Percentiles rank a stretch among this genome's conserved stretches.
Evolutionary conservation across 2,329 filamentous ascomycete species (phyloP).

Genomic region (Claviceps maximensis): DNA sequence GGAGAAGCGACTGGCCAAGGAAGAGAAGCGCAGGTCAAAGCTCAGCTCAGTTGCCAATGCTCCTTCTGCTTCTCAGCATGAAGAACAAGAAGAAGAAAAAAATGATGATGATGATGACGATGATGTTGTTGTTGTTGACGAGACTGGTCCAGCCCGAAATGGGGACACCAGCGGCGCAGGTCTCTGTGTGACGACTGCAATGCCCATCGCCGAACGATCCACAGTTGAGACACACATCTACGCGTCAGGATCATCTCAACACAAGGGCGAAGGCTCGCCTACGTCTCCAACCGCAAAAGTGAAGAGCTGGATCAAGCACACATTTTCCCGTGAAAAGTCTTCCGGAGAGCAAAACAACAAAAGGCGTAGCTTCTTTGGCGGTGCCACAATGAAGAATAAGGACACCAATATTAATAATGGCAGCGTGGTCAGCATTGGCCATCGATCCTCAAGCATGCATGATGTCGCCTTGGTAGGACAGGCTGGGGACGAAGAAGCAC

Average conservation of each 20-base stretch:
- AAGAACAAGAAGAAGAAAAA: no score
- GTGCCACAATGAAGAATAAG: conserved; percentile 30
- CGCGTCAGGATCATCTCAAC: conserved; percentile 6
- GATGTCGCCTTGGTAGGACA: conserved; percentile 34
- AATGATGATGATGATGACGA: no score
- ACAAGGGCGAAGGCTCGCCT: conserved; percentile 7
- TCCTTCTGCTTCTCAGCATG: not conserved
- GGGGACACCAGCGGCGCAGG: conserved; percentile 4
- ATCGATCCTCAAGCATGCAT: conserved; percentile 28
- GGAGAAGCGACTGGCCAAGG: conserved; percentile 28
- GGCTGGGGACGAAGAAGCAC: conserved; percentile 8
- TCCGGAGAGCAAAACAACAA: conserved; percentile 23
- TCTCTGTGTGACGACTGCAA: not conserved
- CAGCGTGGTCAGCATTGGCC: conserved; percentile 30
- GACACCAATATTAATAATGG: conserved; percentile 29
- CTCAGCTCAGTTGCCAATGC: conserved; percentile 3
- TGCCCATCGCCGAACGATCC: not conserved
- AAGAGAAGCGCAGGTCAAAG: conserved; percentile 35
- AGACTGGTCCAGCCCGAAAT: conserved; percentile 3
- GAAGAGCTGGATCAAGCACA: conserved; percentile 43
- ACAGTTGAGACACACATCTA: conserved; percentile 1
- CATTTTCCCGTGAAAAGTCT: conserved; percentile 32
- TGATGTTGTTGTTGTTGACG: conserved; percentile 7
- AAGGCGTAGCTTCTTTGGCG: conserved; percentile 34
- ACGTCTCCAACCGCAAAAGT: conserved; percentile 28